Base-by-base conservation (phyloP, 2,329 filamentous ascomycete species). In the Didymella lethalis region DNA sequence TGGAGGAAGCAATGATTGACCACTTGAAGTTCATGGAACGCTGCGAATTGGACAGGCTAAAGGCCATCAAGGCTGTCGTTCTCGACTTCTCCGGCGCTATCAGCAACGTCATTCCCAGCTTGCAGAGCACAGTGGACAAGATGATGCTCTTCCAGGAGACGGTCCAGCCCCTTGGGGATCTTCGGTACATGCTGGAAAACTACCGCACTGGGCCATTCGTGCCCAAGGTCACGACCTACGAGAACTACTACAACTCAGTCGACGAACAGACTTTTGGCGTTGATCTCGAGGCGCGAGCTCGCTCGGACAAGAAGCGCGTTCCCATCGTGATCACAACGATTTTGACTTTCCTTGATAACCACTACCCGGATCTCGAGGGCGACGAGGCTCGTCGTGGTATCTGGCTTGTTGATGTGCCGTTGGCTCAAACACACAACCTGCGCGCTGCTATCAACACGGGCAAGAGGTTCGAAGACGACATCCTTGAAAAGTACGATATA, bases 61-160 rank as follows among this genome's bases (percentile, higher is more conserved):
- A 96, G 83, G 95, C 96, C 20, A 95, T 99, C 84, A 98, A 99
- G 84, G 94, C 94, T 25, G 96, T 99, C 51, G 90, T 99, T 62
- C 86, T 99, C 43, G 96, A 99, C 79, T 98, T 99, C 78, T 97
- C 94, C 4, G 95, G 95, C 45, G 93, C 94, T 36, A 91, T 99
- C 77, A 94, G 94, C 83, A 99, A 99, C 72, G 94, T 97, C 70
- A 98, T 99, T 63, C 96, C 95, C 18, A 96, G 91, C 72, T 82
- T 99, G 62, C 95, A 98, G 79, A 94, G 94, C 59, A 93, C 93
- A 0, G 93, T 99, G 25, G 95, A 99, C 80, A 93, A 96, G 75
- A 97, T 99, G 93, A 93, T 99, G 88, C 85, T 99, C 46, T 99
- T 96, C 80, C 95, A 99, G 77, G 95, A 99, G 82, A 98, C 95